A percentile compares a stretch with the other conserved stretches of the same genome.
Conservation (phyloP, 2,329 filamentous ascomycete genomes). For the Fusarium globosum region DNA sequence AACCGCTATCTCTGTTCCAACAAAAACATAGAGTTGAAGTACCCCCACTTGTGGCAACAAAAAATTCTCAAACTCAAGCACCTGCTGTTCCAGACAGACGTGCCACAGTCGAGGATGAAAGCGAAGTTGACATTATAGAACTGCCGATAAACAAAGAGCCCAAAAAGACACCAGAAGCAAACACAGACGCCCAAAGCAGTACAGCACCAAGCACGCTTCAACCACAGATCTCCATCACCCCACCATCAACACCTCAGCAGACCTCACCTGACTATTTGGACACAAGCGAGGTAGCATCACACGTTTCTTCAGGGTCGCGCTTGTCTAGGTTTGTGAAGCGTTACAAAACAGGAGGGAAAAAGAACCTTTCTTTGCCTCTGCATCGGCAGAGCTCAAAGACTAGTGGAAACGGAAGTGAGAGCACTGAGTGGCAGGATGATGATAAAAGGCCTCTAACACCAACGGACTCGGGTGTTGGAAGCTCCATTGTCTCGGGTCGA, state of each 20-base stretch:
- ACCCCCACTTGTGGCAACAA: too few species aligned
- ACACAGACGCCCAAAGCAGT: neutral
- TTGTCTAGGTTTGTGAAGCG: neutral
- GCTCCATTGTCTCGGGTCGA: neutral
- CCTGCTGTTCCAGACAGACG: neutral
- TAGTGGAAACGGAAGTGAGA: neutral
- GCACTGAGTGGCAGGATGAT: neutral
- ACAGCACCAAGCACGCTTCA: neutral
- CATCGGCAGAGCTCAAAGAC: neutral
- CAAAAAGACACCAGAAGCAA: rapidly evolving
- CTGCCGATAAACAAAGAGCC: neutral
- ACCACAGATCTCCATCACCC: neutral
- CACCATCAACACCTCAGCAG: neutral
- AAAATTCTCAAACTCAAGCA: neutral
- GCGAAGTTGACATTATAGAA: neutral
- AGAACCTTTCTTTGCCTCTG: neutral
- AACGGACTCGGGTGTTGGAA: conserved; percentile 19
- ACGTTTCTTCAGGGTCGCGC: conserved; percentile 2
- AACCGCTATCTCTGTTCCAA: conserved; percentile 3
- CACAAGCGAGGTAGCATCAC: neutral
- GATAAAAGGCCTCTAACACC: conserved; percentile 8
- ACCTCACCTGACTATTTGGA: neutral
- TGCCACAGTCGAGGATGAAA: neutral
- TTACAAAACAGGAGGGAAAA: neutral
- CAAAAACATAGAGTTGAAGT: neutral